Percentiles rank a stretch among this genome's conserved stretches.
These are phyloP conservation scores for Fusarium sp. DNA, from an alignment of 2,329 filamentous ascomycete species.

Conservation along the genomic window DNA sequence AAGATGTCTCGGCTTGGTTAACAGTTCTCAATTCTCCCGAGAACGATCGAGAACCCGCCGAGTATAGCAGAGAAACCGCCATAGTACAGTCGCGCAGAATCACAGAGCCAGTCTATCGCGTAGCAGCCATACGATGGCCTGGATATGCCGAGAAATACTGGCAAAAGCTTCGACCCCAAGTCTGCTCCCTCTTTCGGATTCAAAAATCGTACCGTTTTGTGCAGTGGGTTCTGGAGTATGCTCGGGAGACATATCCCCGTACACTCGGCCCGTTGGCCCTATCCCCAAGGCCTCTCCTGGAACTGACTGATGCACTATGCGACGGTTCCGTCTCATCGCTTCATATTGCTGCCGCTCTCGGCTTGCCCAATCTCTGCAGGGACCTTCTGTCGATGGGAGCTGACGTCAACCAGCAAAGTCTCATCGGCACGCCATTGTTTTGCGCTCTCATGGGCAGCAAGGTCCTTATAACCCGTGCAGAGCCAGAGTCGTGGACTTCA, in stretches of 20 bases:
- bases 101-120: conserved; percentile 41
- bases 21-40: conserved; percentile 34
- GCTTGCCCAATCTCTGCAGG: conserved; percentile 46
- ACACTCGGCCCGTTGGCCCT: conserved; percentile 37
- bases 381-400: conserved; percentile 41
- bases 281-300: conserved; percentile 39
- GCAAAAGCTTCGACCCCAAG: conserved; percentile 41
- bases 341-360: conserved; percentile 51
- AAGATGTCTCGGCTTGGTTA: conserved; percentile 40
- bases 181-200: conserved; percentile 46
- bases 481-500: conserved; percentile 39
- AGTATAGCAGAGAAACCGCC: conserved; percentile 43
- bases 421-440: conserved; percentile 49
- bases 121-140: conserved; percentile 47
- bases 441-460: conserved; percentile 51
- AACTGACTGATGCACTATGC: conserved; percentile 48
- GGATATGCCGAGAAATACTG: conserved; percentile 45
- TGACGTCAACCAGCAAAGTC: conserved; percentile 36
- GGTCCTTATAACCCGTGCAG: conserved; percentile 34
- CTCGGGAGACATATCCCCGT: conserved; percentile 45
- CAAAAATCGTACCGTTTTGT: conserved; percentile 48
- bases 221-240: conserved; percentile 53
- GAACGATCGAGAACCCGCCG: conserved; percentile 45
- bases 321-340: conserved; percentile 46
- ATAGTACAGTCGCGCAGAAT: conserved; percentile 39